Evolutionary conservation across 305 asterid genomes (phyloP), one percentile per base, ranked within the genome.

Genomic region (Fraxinus velutina): DNA sequence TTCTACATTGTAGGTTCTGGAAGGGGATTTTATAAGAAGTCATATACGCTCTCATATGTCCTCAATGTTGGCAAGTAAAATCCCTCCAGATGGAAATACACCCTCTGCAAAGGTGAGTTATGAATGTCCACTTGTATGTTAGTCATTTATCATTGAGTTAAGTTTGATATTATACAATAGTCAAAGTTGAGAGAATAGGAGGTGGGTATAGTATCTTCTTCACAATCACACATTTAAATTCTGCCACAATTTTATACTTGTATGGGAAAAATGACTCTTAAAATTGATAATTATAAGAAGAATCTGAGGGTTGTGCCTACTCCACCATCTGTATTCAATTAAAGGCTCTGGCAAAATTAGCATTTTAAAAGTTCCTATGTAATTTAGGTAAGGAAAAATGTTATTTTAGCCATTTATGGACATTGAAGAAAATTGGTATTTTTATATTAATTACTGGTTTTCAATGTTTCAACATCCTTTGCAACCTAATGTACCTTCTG

Each of bases 11-110:
- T 73, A 96, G 98, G 97, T 96, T 79, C n/a, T 96, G 85, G 91
- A 92, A 87, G 97, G 91, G 92, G 99, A 96, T 89, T 93, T 96
- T 86, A 90, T 94, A 71, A 89, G 87, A 88, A 93, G 92, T 79
- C 91, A 94, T 83, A 76, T 96, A 84, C 88, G 85, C 66, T 90
- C 97, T 83, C 97, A 93, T 80, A 89, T 93, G 92, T 88, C 94
- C 82, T 81, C 92, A 22, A 50, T 91, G 79, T 78, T 88, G 84
- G 85, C 75, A 12, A 83, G 84, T 71, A 85, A 85, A 81, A 80
- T 81, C 83, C 83, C 87, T 32, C 71, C 79, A 13, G 87, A 80
- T 75, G 85, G 85, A 77, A 81, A 75, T 81, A 66, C 84, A 33
- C 85, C 81, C 77, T 77, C 17, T 73, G 97, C 97, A 83, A 93